Evolutionary conservation across 2,329 filamentous ascomycete species (phyloP).

Genomic region (Colletotrichum sp.): DNA sequence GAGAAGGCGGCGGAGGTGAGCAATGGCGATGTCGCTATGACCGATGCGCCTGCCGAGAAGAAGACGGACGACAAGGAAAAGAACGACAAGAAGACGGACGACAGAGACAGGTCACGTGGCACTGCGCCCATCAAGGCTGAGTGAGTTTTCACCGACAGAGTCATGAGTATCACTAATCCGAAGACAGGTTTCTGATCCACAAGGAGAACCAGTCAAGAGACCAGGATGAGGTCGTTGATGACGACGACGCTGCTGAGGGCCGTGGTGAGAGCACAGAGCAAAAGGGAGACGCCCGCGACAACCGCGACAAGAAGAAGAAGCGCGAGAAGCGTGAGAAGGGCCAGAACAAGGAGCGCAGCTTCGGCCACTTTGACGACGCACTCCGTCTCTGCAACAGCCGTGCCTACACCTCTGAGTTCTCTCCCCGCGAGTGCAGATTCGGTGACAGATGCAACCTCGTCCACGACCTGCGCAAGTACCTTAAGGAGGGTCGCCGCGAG

Average conservation of each 20-base stretch:
- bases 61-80: background rate
- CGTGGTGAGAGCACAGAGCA: constrained; percentile 49
- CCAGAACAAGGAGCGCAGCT: constrained; percentile 84
- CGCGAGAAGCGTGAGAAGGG: constrained; percentile 54
- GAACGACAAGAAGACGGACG: constrained; percentile 12
- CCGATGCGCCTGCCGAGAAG: background rate
- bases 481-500: constrained; percentile 79
- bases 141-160: constrained; percentile 27
- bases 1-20: background rate
- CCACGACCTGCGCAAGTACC: constrained; percentile 86
- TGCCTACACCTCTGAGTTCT: constrained; percentile 78
- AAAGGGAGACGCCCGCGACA: constrained; percentile 41
- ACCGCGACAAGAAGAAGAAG: constrained; percentile 54
- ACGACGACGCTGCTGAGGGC: constrained; percentile 57
- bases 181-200: constrained; percentile 36
- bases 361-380: constrained; percentile 80
- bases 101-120: constrained; percentile 28
- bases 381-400: constrained; percentile 80
- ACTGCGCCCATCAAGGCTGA: constrained; percentile 41
- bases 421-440: constrained; percentile 76
- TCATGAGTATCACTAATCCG: background rate
- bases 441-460: constrained; percentile 82
- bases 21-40: constrained; percentile 11
- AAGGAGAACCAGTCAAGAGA: constrained; percentile 54
- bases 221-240: constrained; percentile 52